Evolutionary conservation across 2,329 filamentous ascomycete genomes (phyloP), one percentile per base, ranked within the genome.

Genomic region (Trichophyton verrucosum): DNA sequence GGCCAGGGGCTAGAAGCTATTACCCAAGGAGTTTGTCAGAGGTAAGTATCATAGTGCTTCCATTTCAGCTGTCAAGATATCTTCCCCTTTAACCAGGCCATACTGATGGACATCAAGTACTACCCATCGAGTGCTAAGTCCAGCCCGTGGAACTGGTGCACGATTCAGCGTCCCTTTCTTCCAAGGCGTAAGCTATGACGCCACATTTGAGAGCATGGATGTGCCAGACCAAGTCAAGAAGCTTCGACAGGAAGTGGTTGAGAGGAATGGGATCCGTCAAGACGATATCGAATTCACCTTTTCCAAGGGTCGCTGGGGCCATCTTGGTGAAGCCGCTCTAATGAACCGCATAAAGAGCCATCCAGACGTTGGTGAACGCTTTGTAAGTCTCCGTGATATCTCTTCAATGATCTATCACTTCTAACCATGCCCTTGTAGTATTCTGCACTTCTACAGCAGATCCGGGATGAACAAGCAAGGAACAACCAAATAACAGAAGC

Each of bases 271-370:
- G 1, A 76, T 78, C 30, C 73, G 82, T 44, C 71, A 84, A 49
- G 87, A 90, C 67, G 88, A 91, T 68, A 88, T 92, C 53, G 90
- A 95, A 76, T 95, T 94, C 71, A 94, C 89, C 1, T 95, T 95
- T 69, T 81, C 85, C 24, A 84, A 80, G 64, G 88, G 88, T 15
- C 79, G 83, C 61, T 82, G 79, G 69, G 82, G 84, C 15, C 84
- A 81, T 65, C 75, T 95, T 7, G 89, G 90, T 3, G 89, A 95
- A 77, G 90, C 89, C 9, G 95, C 89, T 62, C 75, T 95, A 70
- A 81, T 88, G 75, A 95, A 95, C 74, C 77, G 90, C 13, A 81
- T 95, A 66, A 94, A 91, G 80, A 91, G 87, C 66, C 90, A 95
- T 75, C 87, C 86, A 2, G 90, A 95, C 72, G 90, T 95, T 0